Base-by-base conservation (phyloP, 306 rosid species). In the Prunus campanulata region DNA sequence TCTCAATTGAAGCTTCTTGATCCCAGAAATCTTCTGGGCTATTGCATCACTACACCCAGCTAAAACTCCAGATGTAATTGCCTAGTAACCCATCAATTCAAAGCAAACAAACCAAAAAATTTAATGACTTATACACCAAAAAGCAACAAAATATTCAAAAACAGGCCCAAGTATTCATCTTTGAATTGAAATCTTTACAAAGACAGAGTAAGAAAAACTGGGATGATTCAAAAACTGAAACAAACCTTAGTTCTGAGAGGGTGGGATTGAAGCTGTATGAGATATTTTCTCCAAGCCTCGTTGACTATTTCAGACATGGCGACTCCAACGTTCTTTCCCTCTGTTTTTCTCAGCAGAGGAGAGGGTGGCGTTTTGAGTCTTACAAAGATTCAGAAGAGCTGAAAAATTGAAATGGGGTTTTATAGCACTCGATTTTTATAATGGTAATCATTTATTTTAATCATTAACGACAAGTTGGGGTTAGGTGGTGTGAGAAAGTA, bases 211-310 rank as follows among this genome's bases (percentile, higher is more conserved):
- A 27, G 8, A 39, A 48, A 47, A 30, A 11, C 18, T 27, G 74
- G 77, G 67, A 12, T 44, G 8, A 72, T 39, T 49, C 54, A 55
- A 48, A 22, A 74, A 44, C 18, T 5, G 30, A 78, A 77, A 68
- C 30, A 11, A 69, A 94, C 98, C 97, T 91, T 91, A 71, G 98
- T 94, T 81, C 98, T 82, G 72, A 94, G 96, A 79, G 98, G 98
- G 81, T 94, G 86, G 29, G 79, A 79, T 61, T 90, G 91, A 84
- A 94, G 98, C 59, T 91, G 97, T 6, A 81, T 71, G 27, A 86
- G 88, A 77, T 94, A 94, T 73, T 83, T 90, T 80, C 74, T 82
- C 90, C 85, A 87, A 48, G 86, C 89, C 49, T 82, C 84, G 75
- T 60, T 86, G 85, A 91, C 91, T 74, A 74, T 72, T 68, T 89